Base-by-base conservation (phyloP, 768 basidiomycete species). In the Mycena rebaudengoi region DNA sequence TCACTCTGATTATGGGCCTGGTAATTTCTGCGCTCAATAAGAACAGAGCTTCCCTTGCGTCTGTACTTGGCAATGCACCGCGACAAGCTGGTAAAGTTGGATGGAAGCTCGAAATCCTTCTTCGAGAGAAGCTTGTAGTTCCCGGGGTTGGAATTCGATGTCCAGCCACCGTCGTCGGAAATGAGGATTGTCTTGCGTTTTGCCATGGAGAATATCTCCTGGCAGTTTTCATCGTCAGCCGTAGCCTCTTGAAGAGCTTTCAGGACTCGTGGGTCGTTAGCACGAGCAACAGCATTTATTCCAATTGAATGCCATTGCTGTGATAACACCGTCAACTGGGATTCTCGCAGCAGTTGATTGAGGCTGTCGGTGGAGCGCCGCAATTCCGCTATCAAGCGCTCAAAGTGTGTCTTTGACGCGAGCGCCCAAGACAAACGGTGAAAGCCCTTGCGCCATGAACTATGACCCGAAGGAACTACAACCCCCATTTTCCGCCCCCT, bases 271-370 rank as follows among this genome's bases (percentile, higher is more conserved):
- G 7, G 18, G 49, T 63, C 40, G 28, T 56, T 48, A n/a, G 56
- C 23, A n/a, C 62, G 16, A 26, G 53, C 41, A 13, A 57, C 29
- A 23, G 49, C 43, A 2, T 28, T 20, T 18, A 63, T 35, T 35
- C 57, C 46, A 25, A 63, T 40, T 25, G 29, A 50, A 43, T 41
- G 43, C 62, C 62, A 64, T 16, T 64, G 39, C 26, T 52, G 56
- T 1, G 26, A 16, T 33, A 64, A 11, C 4, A 32, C 7, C 6
- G 58, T 23, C 11, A 52, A 43, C n/a, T 58, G 62, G 29, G 62
- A 58, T 64, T 64, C 62, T 35, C 39, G 55, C 21, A 58, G 49
- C 1, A 64, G 62, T 26, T 52, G 48, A 32, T 64, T 64, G 28
- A 58, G 33, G 37, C 30, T 50, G 32, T 57, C 25, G 18, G 46